Conservation (phyloP, 805 yeast species). For the Saturnispora gosingensis region DNA sequence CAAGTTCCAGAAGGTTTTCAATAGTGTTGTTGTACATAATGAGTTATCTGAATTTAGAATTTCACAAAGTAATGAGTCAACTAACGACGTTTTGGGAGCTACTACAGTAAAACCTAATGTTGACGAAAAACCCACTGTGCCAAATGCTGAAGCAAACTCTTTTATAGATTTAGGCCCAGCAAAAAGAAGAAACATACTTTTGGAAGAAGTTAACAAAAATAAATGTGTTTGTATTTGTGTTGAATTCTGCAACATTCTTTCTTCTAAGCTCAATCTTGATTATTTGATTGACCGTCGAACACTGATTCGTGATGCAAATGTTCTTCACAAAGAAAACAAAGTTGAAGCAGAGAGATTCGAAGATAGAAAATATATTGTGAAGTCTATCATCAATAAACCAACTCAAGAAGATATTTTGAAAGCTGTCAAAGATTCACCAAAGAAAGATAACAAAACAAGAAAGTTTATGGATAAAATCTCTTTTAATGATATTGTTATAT, state of each 20-base stretch:
- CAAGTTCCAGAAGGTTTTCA: neutral
- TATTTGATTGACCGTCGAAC: slow-evolving; percentile 46
- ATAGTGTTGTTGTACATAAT: neutral
- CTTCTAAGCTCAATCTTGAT: slow-evolving; percentile 33
- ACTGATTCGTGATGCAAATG: slow-evolving; percentile 33
- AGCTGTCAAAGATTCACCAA: slow-evolving; percentile 1
- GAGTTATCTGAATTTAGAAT: neutral
- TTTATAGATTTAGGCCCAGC: slow-evolving; percentile 23
- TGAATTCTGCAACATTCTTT: slow-evolving; percentile 31
- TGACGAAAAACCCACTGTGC: neutral
- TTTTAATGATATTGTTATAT: slow-evolving; percentile 7
- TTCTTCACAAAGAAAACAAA: slow-evolving; percentile 26
- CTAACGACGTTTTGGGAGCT: neutral
- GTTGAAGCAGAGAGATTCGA: slow-evolving; percentile 11
- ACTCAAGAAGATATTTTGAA: slow-evolving; percentile 9
- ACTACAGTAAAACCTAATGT: neutral
- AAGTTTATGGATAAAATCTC: slow-evolving; percentile 8
- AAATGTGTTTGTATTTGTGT: slow-evolving; percentile 40
- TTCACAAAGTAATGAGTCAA: neutral
- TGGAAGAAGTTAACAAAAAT: slow-evolving; percentile 32
- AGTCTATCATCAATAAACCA: slow-evolving; percentile 14
- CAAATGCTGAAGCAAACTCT: neutral
- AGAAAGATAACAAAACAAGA: neutral
- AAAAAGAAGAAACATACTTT: slow-evolving; percentile 21
- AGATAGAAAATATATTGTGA: slow-evolving; percentile 9